Evolutionary conservation across 176 grass and related monocot genomes (phyloP).

Genomic region (Guadua angustifolia): DNA sequence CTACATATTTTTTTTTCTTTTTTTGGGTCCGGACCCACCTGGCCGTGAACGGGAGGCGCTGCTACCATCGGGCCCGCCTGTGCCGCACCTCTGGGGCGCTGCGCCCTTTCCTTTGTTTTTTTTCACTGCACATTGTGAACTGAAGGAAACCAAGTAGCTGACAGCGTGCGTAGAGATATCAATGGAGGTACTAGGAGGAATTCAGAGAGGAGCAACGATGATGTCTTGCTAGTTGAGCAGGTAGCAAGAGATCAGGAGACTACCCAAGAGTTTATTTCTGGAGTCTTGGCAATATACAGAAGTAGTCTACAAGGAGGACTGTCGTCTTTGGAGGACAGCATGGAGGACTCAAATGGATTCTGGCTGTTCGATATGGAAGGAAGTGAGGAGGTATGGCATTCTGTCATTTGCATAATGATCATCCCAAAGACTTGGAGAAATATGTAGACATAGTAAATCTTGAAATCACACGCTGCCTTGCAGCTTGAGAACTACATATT

Average conservation of each 20-base stretch:
- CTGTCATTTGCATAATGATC: neutral
- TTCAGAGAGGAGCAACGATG: slow-evolving; percentile 24
- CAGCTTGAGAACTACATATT: slow-evolving; percentile 60
- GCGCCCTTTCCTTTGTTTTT: no score
- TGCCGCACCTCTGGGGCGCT: no score
- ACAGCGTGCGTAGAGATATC: slow-evolving; percentile 19
- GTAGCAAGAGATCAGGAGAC: slow-evolving; percentile 29
- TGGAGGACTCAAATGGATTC: slow-evolving; percentile 55
- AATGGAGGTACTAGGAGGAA: slow-evolving; percentile 31
- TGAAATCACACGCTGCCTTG: slow-evolving; percentile 27
- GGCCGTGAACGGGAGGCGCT: no score
- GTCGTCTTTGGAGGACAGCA: slow-evolving; percentile 38
- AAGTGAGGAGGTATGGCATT: slow-evolving; percentile 57
- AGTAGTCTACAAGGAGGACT: slow-evolving; percentile 37
- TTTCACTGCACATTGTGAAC: no score
- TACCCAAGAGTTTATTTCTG: slow-evolving; percentile 46
- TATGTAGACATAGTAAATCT: neutral
- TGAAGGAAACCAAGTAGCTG: no score
- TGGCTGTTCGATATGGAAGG: slow-evolving; percentile 64
- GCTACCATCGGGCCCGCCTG: no score
- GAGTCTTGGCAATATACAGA: slow-evolving; percentile 52
- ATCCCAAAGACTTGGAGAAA: neutral
- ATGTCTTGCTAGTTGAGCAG: slow-evolving; percentile 40
- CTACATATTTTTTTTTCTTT: no score
- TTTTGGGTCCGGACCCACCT: no score